Evolutionary conservation across 2,329 filamentous ascomycete genomes (phyloP).

Genomic region (Neonectria ditissima): DNA sequence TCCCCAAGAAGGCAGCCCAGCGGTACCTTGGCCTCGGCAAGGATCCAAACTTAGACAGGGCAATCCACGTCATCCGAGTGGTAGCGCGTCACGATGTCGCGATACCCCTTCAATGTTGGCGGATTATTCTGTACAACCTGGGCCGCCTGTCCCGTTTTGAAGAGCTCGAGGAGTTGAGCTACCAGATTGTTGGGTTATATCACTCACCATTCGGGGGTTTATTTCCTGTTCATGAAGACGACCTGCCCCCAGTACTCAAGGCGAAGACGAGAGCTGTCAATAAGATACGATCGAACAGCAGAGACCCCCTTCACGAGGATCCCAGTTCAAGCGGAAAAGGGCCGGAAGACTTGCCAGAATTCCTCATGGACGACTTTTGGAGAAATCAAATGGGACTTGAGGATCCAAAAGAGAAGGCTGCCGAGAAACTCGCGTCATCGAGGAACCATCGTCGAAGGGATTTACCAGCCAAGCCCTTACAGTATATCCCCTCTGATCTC

Average conservation of each 20-base stretch:
- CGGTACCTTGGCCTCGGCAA: conserved; percentile 21
- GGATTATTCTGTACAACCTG: conserved; percentile 57
- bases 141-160: conserved; percentile 57
- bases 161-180: conserved; percentile 58
- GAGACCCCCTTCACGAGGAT: not conserved
- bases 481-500: conserved; percentile 55
- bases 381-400: conserved; percentile 36
- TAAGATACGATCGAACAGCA: not conserved
- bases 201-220: conserved; percentile 46
- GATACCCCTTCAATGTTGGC: conserved; percentile 56
- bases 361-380: conserved; percentile 41
- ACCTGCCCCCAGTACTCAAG: conserved; percentile 50
- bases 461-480: not conserved
- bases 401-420: not conserved
- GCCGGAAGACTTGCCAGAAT: not conserved
- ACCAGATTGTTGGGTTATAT: conserved; percentile 58
- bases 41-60: conserved; percentile 46
- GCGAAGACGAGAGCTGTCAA: conserved; percentile 2
- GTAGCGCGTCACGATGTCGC: conserved; percentile 49
- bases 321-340: not conserved
- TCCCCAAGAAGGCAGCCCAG: conserved; percentile 39
- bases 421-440: not conserved
- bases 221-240: conserved; percentile 57
- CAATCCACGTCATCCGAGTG: conserved; percentile 46
- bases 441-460: conserved; percentile 9